These are phyloP conservation scores for Hymenoscyphus repandus DNA, from an alignment of 2,329 filamentous ascomycete genomes.

Conservation along the genomic window DNA sequence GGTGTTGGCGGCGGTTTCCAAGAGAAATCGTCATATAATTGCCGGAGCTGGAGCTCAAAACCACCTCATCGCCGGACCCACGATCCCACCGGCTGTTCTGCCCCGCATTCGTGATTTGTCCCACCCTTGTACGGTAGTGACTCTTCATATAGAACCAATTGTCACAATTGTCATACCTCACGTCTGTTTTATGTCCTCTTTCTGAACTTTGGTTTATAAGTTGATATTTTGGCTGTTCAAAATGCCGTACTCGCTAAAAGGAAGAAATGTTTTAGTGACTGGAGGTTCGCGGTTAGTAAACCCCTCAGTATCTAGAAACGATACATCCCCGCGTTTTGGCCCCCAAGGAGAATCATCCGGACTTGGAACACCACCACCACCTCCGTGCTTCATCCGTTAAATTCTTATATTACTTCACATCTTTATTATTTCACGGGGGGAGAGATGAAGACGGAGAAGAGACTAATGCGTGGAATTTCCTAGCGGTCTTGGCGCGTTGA, in stretches of 20 bases:
- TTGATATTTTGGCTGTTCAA: neutral
- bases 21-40: neutral
- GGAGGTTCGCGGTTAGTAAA: constrained; percentile 53
- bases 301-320: neutral
- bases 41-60: neutral
- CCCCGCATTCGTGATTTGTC: neutral
- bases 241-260: constrained; percentile 60
- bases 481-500: constrained; percentile 58
- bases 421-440: neutral
- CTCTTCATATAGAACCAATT: no score
- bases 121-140: neutral
- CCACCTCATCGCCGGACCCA: neutral
- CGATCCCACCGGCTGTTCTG: neutral
- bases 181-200: neutral
- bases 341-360: no score
- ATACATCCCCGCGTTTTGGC: neutral
- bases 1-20: no score
- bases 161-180: neutral
- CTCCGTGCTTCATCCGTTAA: no score
- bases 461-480: neutral
- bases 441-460: no score
- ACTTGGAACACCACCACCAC: no score
- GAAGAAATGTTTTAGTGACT: constrained; percentile 58
- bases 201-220: neutral
- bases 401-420: no score